Evolutionary conservation across 1,284 basidiomycete species (phyloP).

Genomic region (Puccinia hordei): DNA sequence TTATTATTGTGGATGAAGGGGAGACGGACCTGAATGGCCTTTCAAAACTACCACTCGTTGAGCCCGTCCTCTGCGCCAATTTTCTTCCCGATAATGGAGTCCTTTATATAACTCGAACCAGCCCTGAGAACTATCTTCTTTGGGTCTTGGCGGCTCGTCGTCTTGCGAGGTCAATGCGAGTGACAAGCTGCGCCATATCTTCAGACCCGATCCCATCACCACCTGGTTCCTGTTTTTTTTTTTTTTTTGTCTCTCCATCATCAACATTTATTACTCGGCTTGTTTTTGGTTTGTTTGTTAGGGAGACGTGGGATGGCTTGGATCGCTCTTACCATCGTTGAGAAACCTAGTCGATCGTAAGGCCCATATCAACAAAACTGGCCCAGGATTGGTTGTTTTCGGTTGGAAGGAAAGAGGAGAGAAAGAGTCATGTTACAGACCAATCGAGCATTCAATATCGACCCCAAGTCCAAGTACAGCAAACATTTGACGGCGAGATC

Average conservation of each 20-base stretch:
- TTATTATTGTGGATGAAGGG: too few species aligned
- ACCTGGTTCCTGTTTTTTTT: too few species aligned
- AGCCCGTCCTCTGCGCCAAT: constrained; percentile 64
- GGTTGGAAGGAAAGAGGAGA: not conserved
- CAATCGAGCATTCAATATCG: constrained; percentile 27
- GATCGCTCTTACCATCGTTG: constrained; percentile 12
- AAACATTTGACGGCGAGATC: constrained; percentile 33
- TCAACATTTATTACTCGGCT: too few species aligned
- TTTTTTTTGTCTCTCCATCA: too few species aligned
- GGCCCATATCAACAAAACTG: too few species aligned
- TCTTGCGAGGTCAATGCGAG: constrained; percentile 38
- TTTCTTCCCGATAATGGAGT: constrained; percentile 80
- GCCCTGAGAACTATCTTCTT: constrained; percentile 16
- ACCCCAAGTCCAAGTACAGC: constrained; percentile 32
- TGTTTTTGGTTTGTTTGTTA: too few species aligned
- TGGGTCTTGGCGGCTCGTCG: constrained; percentile 41
- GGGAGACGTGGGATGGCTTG: not conserved
- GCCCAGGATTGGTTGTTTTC: too few species aligned
- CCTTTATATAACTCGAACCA: constrained; percentile 69
- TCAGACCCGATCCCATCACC: constrained; percentile 9
- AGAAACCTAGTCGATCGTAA: too few species aligned
- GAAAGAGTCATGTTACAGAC: constrained; percentile 15
- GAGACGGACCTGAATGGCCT: constrained; percentile 43
- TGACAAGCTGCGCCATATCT: constrained; percentile 30
- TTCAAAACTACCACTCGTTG: constrained; percentile 46